These are phyloP conservation scores for Aspergillus latus DNA, from an alignment of 2,329 filamentous ascomycete genomes.

Conservation along the genomic window DNA sequence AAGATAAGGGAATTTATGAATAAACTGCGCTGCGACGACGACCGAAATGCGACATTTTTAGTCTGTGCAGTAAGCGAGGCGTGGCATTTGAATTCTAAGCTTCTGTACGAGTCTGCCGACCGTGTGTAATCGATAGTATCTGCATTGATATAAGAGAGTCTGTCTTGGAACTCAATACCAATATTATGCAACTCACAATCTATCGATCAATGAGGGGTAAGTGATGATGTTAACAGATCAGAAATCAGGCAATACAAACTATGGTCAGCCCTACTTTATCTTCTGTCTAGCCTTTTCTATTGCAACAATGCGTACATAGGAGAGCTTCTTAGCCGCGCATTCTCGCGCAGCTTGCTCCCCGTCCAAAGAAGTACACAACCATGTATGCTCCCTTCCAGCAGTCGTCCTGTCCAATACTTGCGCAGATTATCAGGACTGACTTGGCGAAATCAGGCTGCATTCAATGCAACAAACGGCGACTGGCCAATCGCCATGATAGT, in stretches of 20 bases:
- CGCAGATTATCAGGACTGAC: not conserved
- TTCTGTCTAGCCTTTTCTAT: too few relatives aligned
- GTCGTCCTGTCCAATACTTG: not conserved
- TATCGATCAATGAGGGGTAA: not conserved
- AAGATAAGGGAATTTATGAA: too few relatives aligned
- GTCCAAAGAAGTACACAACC: not conserved
- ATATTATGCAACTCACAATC: not conserved
- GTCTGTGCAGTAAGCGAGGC: not conserved
- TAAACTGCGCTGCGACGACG: not conserved
- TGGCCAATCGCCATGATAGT: constrained; percentile 2
- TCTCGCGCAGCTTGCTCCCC: not conserved
- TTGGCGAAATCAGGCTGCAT: not conserved
- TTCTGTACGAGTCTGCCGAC: too few relatives aligned
- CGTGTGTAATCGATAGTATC: not conserved
- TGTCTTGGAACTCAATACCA: too few relatives aligned
- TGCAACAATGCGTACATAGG: not conserved
- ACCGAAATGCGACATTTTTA: not conserved
- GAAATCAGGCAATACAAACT: not conserved
- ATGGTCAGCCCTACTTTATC: too few relatives aligned
- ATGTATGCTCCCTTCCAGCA: not conserved
- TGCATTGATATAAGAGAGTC: too few relatives aligned
- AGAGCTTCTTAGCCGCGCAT: not conserved
- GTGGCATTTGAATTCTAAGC: too few relatives aligned
- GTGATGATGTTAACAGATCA: not conserved
- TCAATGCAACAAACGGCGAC: not conserved